These are phyloP conservation scores for Conticribra guillardii DNA, from an alignment of 108 stramenopile genomes.

Conservation along the genomic window DNA sequence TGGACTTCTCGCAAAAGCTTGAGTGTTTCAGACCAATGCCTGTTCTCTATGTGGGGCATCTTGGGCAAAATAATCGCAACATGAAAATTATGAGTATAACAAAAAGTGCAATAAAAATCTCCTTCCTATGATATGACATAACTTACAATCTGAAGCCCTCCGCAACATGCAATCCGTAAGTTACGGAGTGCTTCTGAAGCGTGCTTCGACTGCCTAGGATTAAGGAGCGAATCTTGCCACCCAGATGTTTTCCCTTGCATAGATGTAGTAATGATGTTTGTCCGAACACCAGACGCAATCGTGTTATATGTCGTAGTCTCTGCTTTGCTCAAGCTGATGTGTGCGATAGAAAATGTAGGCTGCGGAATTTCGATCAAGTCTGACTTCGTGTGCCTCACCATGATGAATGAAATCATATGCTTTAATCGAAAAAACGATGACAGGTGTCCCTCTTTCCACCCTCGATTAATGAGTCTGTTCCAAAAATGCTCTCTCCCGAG, in stretches of 20 bases:
- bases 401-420: slow-evolving; percentile 64
- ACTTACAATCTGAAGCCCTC: slow-evolving; percentile 60
- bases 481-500: slow-evolving; percentile 63
- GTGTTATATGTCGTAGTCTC: slow-evolving; percentile 81
- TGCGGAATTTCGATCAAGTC: slow-evolving; percentile 71
- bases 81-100: background rate
- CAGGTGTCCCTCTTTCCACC: slow-evolving; percentile 63
- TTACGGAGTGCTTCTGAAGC: slow-evolving; percentile 71
- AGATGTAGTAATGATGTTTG: slow-evolving; percentile 71
- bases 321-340: slow-evolving; percentile 56
- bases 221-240: slow-evolving; percentile 81
- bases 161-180: slow-evolving; percentile 78
- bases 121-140: background rate
- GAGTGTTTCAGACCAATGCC: slow-evolving; percentile 70
- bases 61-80: slow-evolving; percentile 16
- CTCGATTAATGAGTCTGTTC: slow-evolving; percentile 52
- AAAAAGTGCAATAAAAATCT: slow-evolving; percentile 1
- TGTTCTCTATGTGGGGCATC: slow-evolving; percentile 36
- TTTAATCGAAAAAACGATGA: slow-evolving; percentile 68
- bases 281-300: slow-evolving; percentile 65
- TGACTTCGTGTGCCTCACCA: slow-evolving; percentile 83
- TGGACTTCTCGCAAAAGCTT: slow-evolving; percentile 54
- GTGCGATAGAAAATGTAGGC: slow-evolving; percentile 46
- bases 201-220: slow-evolving; percentile 63
- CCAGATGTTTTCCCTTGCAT: slow-evolving; percentile 85